These are phyloP conservation scores for Teunomyces stri DNA, from an alignment of 805 yeast genomes.

Conservation along the genomic window DNA sequence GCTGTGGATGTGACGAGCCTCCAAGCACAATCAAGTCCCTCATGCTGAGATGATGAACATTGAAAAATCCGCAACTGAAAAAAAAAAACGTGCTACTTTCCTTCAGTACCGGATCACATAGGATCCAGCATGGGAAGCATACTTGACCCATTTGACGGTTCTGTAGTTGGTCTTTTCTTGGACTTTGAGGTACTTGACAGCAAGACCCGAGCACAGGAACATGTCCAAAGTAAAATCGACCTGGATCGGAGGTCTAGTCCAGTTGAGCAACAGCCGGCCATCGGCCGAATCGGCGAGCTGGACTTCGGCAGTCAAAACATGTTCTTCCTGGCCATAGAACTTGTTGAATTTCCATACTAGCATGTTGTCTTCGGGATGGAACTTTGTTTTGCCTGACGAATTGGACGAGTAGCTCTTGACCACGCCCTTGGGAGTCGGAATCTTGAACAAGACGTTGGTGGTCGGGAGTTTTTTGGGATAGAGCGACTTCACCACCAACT, in stretches of 20 bases:
- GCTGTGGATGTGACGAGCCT: conserved; percentile 83
- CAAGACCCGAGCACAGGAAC: conserved; percentile 75
- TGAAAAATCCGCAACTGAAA: too few species aligned
- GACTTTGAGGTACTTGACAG: conserved; percentile 70
- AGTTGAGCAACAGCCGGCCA: conserved; percentile 23
- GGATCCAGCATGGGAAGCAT: conserved; percentile 70
- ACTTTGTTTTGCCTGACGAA: conserved; percentile 67
- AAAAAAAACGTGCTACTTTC: too few species aligned
- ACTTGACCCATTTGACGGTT: conserved; percentile 87
- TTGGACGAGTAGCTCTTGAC: conserved; percentile 21
- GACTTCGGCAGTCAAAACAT: conserved; percentile 52
- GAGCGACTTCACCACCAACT: conserved; percentile 59
- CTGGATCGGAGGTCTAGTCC: conserved; percentile 77
- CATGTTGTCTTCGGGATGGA: conserved; percentile 60
- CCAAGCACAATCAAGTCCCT: conserved; percentile 86
- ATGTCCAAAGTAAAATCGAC: conserved; percentile 66
- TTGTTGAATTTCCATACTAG: conserved; percentile 71
- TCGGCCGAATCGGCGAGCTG: conserved; percentile 30
- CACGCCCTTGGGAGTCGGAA: conserved; percentile 62
- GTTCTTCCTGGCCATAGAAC: conserved; percentile 64
- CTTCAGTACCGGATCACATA: conserved; percentile 69
- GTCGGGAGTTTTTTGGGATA: conserved; percentile 61
- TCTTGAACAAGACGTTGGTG: conserved; percentile 56
- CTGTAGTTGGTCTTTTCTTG: conserved; percentile 56
- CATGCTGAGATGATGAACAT: conserved; percentile 36